Evolutionary conservation across 2,329 filamentous ascomycete species (phyloP).

Genomic region (Phialophora chinensis): DNA sequence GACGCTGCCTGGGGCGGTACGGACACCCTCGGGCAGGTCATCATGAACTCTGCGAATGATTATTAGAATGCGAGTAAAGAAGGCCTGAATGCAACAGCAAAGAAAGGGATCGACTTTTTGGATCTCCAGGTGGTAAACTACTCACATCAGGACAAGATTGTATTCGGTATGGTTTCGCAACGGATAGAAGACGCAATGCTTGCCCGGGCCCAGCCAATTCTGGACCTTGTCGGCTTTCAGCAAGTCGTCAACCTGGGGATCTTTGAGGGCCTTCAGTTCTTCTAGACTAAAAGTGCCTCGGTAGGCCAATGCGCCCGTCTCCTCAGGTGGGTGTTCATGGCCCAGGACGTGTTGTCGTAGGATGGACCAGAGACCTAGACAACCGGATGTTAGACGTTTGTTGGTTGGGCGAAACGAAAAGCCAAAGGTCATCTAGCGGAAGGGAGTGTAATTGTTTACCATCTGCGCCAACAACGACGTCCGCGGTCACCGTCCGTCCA

Average conservation of each 20-base stretch:
- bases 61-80: too few species aligned
- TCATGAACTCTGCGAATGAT: not conserved
- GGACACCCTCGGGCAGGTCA: slow-evolving; percentile 23
- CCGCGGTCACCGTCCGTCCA: slow-evolving; percentile 32
- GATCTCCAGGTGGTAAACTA: not conserved
- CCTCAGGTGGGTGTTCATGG: slow-evolving; percentile 51
- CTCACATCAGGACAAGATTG: slow-evolving; percentile 29
- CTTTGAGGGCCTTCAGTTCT: slow-evolving; percentile 4
- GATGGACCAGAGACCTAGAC: slow-evolving; percentile 46
- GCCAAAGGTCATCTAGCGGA: too few species aligned
- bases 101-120: too few species aligned
- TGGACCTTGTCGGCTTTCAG: not conserved
- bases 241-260: slow-evolving; percentile 1
- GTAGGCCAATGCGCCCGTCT: slow-evolving; percentile 63
- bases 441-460: slow-evolving; percentile 38
- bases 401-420: too few species aligned
- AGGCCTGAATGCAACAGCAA: too few species aligned
- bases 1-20: slow-evolving; percentile 18
- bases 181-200: slow-evolving; percentile 30
- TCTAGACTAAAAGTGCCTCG: slow-evolving; percentile 16
- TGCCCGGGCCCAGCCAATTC: slow-evolving; percentile 21
- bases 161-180: slow-evolving; percentile 29
- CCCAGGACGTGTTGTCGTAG: slow-evolving; percentile 54
- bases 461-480: slow-evolving; percentile 57
- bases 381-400: too few species aligned